Evolutionary conservation across 208 protist species (phyloP).

Genomic region (Crithidia brevicula): DNA sequence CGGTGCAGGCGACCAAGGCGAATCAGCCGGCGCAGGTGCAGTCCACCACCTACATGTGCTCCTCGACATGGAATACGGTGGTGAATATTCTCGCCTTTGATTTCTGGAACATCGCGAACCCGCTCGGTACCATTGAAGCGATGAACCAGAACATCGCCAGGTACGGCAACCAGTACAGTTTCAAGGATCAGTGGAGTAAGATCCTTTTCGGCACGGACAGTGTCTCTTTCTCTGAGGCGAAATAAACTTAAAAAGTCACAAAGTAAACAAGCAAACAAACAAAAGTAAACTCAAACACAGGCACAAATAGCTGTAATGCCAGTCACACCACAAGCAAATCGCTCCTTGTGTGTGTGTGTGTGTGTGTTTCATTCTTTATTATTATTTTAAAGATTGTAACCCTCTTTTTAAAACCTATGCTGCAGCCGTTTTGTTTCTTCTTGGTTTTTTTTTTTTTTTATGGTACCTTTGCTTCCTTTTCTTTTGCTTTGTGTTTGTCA

Average conservation of each 20-base stretch:
- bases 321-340: too few species aligned
- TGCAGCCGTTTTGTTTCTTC: not conserved
- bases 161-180: slow-evolving; percentile 31
- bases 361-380: not conserved
- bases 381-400: not conserved
- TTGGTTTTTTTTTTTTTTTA: not conserved
- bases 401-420: not conserved
- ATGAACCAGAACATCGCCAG: slow-evolving; percentile 44
- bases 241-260: not conserved
- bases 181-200: slow-evolving; percentile 27
- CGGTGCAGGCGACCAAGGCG: slow-evolving; percentile 23
- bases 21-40: slow-evolving; percentile 26
- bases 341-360: not conserved
- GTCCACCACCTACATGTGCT: slow-evolving; percentile 31
- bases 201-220: slow-evolving; percentile 30
- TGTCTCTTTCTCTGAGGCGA: not conserved
- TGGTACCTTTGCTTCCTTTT: not conserved
- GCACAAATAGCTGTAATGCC: too few species aligned
- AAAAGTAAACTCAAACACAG: too few species aligned
- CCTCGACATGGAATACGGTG: slow-evolving; percentile 34
- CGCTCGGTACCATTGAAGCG: slow-evolving; percentile 30
- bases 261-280: too few species aligned
- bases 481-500: not conserved
- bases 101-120: slow-evolving; percentile 46
- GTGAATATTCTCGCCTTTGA: slow-evolving; percentile 44